These are phyloP conservation scores for Gardenia jasminoides DNA, from an alignment of 257 asterid species.

Conservation along the genomic window DNA sequence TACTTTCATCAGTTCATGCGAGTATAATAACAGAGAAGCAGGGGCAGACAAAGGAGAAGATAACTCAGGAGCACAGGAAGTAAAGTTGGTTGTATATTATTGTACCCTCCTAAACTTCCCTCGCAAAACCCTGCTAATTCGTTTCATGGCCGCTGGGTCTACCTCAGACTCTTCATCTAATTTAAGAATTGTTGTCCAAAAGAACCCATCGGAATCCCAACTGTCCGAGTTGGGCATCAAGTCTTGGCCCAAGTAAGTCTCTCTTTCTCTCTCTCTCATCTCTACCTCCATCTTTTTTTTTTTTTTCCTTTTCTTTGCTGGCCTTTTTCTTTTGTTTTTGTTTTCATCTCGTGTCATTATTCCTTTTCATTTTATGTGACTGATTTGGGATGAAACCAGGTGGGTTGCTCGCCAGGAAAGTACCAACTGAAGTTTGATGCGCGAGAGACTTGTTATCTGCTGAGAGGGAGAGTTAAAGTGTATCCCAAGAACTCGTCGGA, in stretches of 20 bases:
- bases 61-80: not conserved
- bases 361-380: not conserved
- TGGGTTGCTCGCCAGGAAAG: conserved; percentile 91
- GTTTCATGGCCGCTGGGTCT: conserved; percentile 37
- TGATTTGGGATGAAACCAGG: conserved; percentile 24
- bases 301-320: not conserved
- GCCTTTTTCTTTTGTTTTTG: not conserved
- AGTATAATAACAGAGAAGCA: not conserved
- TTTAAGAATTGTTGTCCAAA: conserved; percentile 63
- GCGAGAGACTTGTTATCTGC: conserved; percentile 67
- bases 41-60: not conserved
- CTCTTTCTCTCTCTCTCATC: not conserved
- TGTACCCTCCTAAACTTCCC: not conserved
- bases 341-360: not conserved
- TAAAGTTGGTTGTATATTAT: not conserved
- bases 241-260: conserved; percentile 91
- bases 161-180: conserved; percentile 42
- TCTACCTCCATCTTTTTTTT: not conserved
- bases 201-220: conserved; percentile 61
- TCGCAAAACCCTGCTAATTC: not conserved
- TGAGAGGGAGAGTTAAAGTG: conserved; percentile 75
- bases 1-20: not conserved
- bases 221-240: conserved; percentile 73
- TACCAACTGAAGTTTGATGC: conserved; percentile 79
- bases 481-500: conserved; percentile 55